Conservation (phyloP, 305 asterid species). For the Solanum hybrid region DNA sequence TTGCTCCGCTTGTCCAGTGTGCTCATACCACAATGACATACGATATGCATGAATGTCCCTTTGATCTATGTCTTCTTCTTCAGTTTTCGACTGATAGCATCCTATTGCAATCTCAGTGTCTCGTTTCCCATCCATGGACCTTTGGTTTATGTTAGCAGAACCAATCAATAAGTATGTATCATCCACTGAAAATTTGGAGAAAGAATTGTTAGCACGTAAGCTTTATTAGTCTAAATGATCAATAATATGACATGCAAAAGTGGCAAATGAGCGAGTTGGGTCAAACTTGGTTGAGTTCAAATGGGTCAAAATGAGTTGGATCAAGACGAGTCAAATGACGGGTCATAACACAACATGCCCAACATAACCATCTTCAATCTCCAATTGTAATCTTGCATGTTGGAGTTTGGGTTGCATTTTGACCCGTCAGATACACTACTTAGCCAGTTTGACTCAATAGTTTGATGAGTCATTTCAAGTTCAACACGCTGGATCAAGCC, state of each 20-base stretch:
- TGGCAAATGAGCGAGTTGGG: not conserved
- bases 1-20: slow-evolving; percentile 48
- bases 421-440: not conserved
- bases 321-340: not conserved
- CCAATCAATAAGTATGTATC: slow-evolving; percentile 70
- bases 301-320: no score
- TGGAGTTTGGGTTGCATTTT: not conserved
- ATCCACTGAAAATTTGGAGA: slow-evolving; percentile 45
- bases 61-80: slow-evolving; percentile 16
- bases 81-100: slow-evolving; percentile 50
- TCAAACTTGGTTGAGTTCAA: not conserved
- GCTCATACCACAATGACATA: slow-evolving; percentile 81
- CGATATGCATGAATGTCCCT: slow-evolving; percentile 58
- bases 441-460: no score
- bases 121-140: slow-evolving; percentile 92
- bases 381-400: not conserved
- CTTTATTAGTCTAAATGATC: not conserved
- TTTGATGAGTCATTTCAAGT: no score
- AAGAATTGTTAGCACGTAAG: not conserved
- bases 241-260: not conserved
- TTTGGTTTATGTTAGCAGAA: slow-evolving; percentile 82
- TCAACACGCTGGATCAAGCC: no score
- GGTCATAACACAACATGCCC: not conserved
- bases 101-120: slow-evolving; percentile 94
- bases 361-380: not conserved